Percentiles rank a stretch among this genome's conserved stretches.
phyloP scores from a whole-genome alignment of 129 eudicot species.

The Centaurea solstitialis region DNA sequence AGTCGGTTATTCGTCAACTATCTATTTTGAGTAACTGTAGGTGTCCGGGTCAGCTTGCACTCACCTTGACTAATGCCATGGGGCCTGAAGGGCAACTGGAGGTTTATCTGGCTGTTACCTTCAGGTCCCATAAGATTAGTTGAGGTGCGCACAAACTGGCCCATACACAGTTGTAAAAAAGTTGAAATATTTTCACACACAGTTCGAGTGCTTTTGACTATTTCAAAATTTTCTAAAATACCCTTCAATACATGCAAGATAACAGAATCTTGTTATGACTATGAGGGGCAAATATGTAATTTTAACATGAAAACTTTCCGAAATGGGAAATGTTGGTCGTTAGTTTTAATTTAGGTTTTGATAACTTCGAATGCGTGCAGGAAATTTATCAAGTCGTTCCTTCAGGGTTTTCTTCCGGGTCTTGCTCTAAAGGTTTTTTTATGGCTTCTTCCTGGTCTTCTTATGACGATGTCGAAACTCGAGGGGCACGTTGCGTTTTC shows the following conservation, averaged over 20 bases:
- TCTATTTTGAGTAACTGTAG: background rate
- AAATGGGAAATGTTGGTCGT: background rate
- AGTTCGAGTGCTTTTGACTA: background rate
- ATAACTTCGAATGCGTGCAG: constrained; percentile 46
- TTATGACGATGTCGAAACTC: constrained; percentile 87
- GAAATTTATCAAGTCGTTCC: constrained; percentile 75
- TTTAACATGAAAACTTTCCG: background rate
- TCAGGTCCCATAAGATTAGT: background rate
- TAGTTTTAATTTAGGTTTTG: background rate
- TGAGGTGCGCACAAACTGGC: background rate
- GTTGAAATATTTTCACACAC: background rate
- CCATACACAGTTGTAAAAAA: too few species aligned
- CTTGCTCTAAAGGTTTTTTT: constrained; percentile 84
- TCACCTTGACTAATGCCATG: too few species aligned
- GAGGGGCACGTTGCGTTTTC: constrained; percentile 92
- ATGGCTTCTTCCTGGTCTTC: constrained; percentile 71
- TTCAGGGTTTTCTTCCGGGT: constrained; percentile 98
- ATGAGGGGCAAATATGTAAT: background rate
- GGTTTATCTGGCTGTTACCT: background rate
- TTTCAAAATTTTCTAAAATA: background rate
- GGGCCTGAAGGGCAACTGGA: too few species aligned
- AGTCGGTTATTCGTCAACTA: background rate
- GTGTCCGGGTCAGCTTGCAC: too few species aligned
- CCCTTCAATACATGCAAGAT: background rate
- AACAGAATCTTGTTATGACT: background rate